Conservation (phyloP, 148 eudicot species). For the Persicaria maculosa region DNA sequence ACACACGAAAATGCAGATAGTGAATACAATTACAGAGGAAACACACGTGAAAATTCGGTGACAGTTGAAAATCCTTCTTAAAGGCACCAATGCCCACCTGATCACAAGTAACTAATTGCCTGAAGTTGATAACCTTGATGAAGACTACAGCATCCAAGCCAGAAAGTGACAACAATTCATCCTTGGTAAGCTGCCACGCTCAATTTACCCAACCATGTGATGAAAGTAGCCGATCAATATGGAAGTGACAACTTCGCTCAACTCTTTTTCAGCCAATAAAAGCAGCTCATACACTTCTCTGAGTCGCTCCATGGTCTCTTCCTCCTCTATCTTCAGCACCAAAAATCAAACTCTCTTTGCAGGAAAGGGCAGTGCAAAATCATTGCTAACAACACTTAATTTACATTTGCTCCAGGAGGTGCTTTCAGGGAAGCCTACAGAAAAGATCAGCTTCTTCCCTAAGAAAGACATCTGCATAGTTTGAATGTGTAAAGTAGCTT, state of each 20-base stretch:
- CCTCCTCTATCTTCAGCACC: too few species aligned
- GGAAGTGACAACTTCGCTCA: slow-evolving; percentile 13
- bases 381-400: too few species aligned
- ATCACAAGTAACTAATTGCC: slow-evolving; percentile 29
- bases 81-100: background rate
- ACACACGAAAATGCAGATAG: background rate
- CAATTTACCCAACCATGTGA: slow-evolving; percentile 52
- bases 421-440: background rate
- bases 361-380: too few species aligned
- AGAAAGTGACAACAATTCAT: slow-evolving; percentile 53
- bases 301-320: too few species aligned
- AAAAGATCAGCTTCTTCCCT: background rate
- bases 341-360: too few species aligned
- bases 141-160: slow-evolving; percentile 85
- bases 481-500: too few species aligned
- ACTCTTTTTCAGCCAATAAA: slow-evolving; percentile 37
- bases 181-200: slow-evolving; percentile 64
- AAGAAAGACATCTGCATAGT: background rate
- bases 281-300: slow-evolving; percentile 49
- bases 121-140: slow-evolving; percentile 56
- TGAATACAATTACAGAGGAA: background rate
- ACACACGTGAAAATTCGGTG: background rate
- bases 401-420: background rate
- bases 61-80: background rate
- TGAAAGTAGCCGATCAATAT: slow-evolving; percentile 42